Evolutionary conservation across 2,329 filamentous ascomycete genomes (phyloP), one percentile per base, ranked within the genome.

Genomic region (Boeremia exigua): DNA sequence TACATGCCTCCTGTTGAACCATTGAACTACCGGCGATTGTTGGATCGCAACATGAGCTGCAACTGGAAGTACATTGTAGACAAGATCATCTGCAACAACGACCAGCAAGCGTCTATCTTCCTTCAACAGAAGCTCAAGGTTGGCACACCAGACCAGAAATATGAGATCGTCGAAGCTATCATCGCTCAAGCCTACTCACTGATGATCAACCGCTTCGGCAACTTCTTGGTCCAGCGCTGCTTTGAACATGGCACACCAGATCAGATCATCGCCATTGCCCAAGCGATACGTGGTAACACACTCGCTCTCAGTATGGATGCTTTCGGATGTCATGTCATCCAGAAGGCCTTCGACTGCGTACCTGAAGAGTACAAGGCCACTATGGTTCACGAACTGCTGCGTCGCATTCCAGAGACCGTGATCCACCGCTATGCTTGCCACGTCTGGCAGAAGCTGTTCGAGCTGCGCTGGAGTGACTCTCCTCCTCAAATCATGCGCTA

Each of bases 21-120:
- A 10, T 84, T 98, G 68, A 98, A 99, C 77, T 99, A 98, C 71
- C 92, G 95, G 58, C 92, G 93, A 52, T 84, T 99, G 34, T 86
- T 98, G 42, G 95, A 99, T 72, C 92, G 93, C 71, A 96, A 94
- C 73, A 92, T 96, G 77, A 96, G 91, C 70, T 98, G 94, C 79
- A 96, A 99, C 80, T 99, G 94, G 95, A 96, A 95, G 79, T 97
- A 96, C 75, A 97, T 99, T 67, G 95, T 99, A 51, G 94, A 99
- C 80, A 98, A 98, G 82, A 99, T 99, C 73, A 93, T 99, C 64
- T 96, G 92, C 85, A 97, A 93, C 80, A 98, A 99, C 75, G 95
- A 99, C 72, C 95, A 99, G 77, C 95, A 99, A 77, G 95, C 96
- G 9, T 99, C 95, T 2, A 98, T 99, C 69, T 99, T 99, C 78